Evolutionary conservation across 192 early-diverging fungal species (phyloP).

Genomic region (Paraglomus occultum): DNA sequence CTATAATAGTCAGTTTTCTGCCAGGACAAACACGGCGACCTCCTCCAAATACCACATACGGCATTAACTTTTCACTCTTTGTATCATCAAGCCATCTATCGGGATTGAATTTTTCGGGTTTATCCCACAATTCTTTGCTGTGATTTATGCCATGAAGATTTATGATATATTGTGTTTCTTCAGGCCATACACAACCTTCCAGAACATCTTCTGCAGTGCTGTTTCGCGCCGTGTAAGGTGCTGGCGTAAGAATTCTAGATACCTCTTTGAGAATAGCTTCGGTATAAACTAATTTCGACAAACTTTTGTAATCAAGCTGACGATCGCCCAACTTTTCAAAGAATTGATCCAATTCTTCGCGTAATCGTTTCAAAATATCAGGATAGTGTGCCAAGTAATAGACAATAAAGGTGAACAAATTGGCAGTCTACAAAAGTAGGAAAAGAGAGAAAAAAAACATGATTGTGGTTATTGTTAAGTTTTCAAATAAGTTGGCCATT

Average conservation of each 20-base stretch:
- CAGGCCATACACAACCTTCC: conserved; percentile 5
- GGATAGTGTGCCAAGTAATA: conserved; percentile 10
- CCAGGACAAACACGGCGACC: background rate
- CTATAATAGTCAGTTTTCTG: conserved; percentile 15
- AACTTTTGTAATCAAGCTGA: background rate
- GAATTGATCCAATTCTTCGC: background rate
- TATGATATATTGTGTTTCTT: background rate
- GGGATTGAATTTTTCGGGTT: background rate
- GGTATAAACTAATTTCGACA: conserved; percentile 6
- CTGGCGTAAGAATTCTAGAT: background rate
- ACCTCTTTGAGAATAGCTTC: conserved; percentile 25
- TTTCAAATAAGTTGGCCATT: background rate
- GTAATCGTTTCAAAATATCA: background rate
- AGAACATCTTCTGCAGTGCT: background rate
- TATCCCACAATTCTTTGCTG: background rate
- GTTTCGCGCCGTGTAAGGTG: background rate
- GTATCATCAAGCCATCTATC: background rate
- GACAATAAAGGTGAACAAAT: conserved; percentile 5
- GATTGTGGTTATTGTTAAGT: background rate
- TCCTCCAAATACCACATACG: background rate
- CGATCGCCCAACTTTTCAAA: background rate
- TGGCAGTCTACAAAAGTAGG: conserved; percentile 8
- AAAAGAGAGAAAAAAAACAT: too few species aligned
- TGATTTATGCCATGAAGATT: background rate
- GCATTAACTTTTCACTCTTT: background rate